Percentiles rank a stretch among this genome's conserved stretches.
These are phyloP conservation scores for Cordyceps javanica DNA, from an alignment of 2,329 filamentous ascomycete genomes.

Conservation along the genomic window DNA sequence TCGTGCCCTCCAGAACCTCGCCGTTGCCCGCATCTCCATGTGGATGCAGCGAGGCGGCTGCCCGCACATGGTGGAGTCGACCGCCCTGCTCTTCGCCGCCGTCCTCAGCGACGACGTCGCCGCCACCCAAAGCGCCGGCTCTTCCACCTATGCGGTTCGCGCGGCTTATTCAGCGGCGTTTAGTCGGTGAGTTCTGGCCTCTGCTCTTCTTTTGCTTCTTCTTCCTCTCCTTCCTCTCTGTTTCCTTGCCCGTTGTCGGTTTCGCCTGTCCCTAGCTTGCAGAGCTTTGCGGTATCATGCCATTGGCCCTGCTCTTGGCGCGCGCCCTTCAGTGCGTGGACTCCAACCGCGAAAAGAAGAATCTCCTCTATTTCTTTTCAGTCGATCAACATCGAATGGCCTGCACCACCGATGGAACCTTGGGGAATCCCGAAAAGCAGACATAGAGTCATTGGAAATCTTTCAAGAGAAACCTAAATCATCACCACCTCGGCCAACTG, in stretches of 20 bases:
- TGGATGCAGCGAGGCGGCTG: constrained; percentile 70
- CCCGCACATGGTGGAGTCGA: constrained; percentile 74
- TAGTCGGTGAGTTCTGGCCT: constrained; percentile 50
- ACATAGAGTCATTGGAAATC: not conserved
- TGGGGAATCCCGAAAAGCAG: not conserved
- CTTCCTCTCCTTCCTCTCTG: not conserved
- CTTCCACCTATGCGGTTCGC: constrained; percentile 54
- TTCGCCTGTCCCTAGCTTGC: not conserved
- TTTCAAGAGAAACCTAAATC: not conserved
- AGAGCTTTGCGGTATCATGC: not conserved
- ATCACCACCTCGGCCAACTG: not conserved
- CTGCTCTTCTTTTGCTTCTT: constrained; percentile 6
- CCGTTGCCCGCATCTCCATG: constrained; percentile 54
- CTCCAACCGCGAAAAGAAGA: not conserved
- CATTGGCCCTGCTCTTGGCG: not conserved
- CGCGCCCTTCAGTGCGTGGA: no score
- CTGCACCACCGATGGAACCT: not conserved
- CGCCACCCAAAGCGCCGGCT: constrained; percentile 26
- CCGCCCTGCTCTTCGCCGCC: constrained; percentile 65
- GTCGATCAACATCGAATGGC: not conserved
- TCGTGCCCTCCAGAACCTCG: constrained; percentile 29
- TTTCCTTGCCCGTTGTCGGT: not conserved
- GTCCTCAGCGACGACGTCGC: constrained; percentile 54
- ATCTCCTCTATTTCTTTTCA: not conserved
- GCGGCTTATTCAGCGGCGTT: constrained; percentile 71